Percentiles rank a stretch among this genome's conserved stretches.
phyloP scores from a whole-genome alignment of 768 basidiomycete species.

The Dacryopinax primogenitus region DNA sequence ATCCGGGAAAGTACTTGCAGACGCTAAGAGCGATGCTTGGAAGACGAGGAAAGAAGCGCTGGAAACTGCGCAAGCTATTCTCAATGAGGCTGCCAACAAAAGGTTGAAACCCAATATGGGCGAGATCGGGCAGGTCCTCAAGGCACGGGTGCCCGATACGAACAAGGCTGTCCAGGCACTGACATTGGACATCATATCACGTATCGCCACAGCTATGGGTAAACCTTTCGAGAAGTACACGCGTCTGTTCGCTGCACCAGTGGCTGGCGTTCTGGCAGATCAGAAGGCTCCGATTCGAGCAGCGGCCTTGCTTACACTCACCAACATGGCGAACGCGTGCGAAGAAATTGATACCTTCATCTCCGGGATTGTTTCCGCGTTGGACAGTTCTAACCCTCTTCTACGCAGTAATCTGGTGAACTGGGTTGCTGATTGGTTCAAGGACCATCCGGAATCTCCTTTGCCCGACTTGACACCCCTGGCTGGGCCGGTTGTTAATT shows the following conservation, averaged over 20 bases:
- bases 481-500: constrained; percentile 51
- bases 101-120: constrained; percentile 84
- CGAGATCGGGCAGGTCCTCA: constrained; percentile 80
- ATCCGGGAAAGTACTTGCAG: constrained; percentile 64
- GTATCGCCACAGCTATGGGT: constrained; percentile 88
- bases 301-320: constrained; percentile 63
- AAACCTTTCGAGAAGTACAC: constrained; percentile 86
- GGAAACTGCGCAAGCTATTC: constrained; percentile 63
- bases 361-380: constrained; percentile 56
- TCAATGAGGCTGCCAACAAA: constrained; percentile 87
- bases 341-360: constrained; percentile 77
- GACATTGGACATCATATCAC: constrained; percentile 78
- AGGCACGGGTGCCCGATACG: constrained; percentile 75
- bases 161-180: constrained; percentile 89
- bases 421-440: constrained; percentile 74
- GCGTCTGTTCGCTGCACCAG: constrained; percentile 58
- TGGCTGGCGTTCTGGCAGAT: constrained; percentile 78
- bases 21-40: constrained; percentile 89
- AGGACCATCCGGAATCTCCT: constrained; percentile 42
- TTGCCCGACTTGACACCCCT: constrained; percentile 58
- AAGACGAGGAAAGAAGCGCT: constrained; percentile 93
- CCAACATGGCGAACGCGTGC: constrained; percentile 70
- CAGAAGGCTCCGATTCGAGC: constrained; percentile 79
- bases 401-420: constrained; percentile 65
- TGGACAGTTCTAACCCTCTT: constrained; percentile 79